These are phyloP conservation scores for Cucurbitaria berberidis DNA, from an alignment of 2,329 filamentous ascomycete genomes.

Conservation along the genomic window DNA sequence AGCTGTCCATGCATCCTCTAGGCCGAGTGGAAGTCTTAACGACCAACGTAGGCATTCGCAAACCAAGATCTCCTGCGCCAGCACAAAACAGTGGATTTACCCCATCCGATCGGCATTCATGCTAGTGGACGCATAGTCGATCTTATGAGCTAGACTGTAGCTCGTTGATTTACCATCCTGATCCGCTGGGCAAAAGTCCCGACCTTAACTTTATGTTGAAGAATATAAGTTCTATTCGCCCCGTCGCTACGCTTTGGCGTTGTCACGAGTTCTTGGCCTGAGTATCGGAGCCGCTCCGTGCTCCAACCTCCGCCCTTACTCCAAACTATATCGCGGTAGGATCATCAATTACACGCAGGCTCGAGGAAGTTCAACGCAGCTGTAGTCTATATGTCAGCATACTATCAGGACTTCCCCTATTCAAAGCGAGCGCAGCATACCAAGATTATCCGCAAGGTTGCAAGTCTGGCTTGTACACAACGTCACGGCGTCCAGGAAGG, in stretches of 20 bases:
- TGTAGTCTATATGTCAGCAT: neutral
- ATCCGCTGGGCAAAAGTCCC: neutral
- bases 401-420: neutral
- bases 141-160: neutral
- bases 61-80: neutral
- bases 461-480: conserved; percentile 36
- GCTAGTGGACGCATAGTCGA: neutral
- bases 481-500: conserved; percentile 43
- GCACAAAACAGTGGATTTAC: neutral
- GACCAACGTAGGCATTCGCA: neutral
- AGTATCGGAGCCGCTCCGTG: neutral
- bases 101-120: neutral
- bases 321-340: neutral
- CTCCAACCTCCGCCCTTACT: neutral
- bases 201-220: neutral
- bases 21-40: neutral
- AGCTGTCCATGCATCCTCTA: neutral
- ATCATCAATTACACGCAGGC: conserved; percentile 7
- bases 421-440: conserved; percentile 25
- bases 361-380: conserved; percentile 21
- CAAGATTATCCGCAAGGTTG: conserved; percentile 38
- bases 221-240: neutral
- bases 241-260: neutral
- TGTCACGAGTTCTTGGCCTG: neutral
- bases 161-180: neutral